Evolutionary conservation across 441 rosid genomes (phyloP).

Genomic region (Populus hybrid): DNA sequence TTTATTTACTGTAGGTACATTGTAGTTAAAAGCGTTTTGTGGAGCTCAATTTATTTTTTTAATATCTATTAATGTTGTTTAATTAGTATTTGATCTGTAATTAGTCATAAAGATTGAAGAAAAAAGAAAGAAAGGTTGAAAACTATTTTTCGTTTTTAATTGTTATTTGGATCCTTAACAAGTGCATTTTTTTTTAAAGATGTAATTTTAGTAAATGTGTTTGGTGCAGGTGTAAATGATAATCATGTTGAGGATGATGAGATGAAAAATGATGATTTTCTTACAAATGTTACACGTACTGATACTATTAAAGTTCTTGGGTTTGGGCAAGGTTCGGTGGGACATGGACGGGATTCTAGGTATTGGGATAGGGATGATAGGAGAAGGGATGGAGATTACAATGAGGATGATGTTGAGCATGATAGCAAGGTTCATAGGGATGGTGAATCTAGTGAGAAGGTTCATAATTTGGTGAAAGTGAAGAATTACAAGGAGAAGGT

Average conservation of each 20-base stretch:
- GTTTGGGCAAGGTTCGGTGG: constrained; percentile 67
- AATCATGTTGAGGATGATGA: constrained; percentile 38
- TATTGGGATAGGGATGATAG: constrained; percentile 96
- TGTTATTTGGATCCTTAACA: not conserved
- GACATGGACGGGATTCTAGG: constrained; percentile 81
- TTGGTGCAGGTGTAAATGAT: constrained; percentile 37
- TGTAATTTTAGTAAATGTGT: not conserved
- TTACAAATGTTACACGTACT: constrained; percentile 65
- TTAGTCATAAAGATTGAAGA: not conserved
- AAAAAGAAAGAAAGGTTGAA: not conserved
- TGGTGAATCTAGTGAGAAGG: constrained; percentile 25
- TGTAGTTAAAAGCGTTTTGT: not conserved
- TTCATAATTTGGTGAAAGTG: constrained; percentile 19
- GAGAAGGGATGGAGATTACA: constrained; percentile 84
- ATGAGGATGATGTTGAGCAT: constrained; percentile 52
- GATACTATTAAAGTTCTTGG: constrained; percentile 49
- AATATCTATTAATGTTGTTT: not conserved
- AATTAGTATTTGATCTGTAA: not conserved
- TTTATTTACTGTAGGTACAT: not conserved
- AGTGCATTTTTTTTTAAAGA: not conserved
- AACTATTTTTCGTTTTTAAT: not conserved
- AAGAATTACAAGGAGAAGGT: constrained; percentile 26
- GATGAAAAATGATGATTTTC: constrained; percentile 63
- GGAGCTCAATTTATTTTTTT: not conserved
- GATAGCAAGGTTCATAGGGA: constrained; percentile 17